A percentile compares a stretch with the other conserved stretches of the same genome.
These are phyloP conservation scores for Penicillium riverlandense DNA, from an alignment of 495 filamentous ascomycete species.

Conservation along the genomic window DNA sequence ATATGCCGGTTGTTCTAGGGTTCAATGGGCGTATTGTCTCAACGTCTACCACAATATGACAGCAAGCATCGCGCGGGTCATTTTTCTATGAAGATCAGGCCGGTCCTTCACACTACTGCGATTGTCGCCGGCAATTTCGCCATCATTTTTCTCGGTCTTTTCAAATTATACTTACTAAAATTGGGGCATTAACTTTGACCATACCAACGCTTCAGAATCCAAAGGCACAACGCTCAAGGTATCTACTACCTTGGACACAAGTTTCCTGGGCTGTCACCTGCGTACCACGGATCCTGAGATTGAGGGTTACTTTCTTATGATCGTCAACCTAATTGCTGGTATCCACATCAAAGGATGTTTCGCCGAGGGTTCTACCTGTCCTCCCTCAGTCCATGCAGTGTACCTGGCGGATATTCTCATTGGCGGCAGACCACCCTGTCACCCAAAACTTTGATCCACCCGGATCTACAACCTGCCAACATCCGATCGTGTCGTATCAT, in stretches of 20 bases:
- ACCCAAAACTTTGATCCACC: conserved; percentile 10
- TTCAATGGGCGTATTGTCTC: conserved; percentile 7
- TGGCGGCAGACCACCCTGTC: conserved; percentile 3
- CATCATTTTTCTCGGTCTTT: no score
- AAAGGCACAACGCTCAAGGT: neutral
- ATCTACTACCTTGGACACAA: conserved; percentile 9
- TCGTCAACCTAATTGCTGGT: conserved; percentile 8
- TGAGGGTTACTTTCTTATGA: conserved; percentile 10
- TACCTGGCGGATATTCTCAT: conserved; percentile 2
- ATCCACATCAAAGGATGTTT: conserved; percentile 1
- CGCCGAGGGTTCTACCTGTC: neutral
- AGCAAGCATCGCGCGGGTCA: neutral
- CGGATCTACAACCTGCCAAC: conserved; percentile 4
- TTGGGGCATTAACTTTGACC: no score
- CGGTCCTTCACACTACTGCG: neutral
- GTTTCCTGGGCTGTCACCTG: conserved; percentile 12
- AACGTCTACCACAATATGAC: neutral
- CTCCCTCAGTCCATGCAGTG: neutral
- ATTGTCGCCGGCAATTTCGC: no score
- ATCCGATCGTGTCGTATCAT: conserved; percentile 4
- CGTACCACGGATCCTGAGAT: conserved; percentile 18
- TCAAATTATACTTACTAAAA: no score
- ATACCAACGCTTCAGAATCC: no score
- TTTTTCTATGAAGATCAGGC: no score
- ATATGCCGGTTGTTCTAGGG: conserved; percentile 20